A percentile compares a stretch with the other conserved stretches of the same genome.
Evolutionary conservation across 352 stramenopile species (phyloP).

Genomic region (Globisporangium middletonii): DNA sequence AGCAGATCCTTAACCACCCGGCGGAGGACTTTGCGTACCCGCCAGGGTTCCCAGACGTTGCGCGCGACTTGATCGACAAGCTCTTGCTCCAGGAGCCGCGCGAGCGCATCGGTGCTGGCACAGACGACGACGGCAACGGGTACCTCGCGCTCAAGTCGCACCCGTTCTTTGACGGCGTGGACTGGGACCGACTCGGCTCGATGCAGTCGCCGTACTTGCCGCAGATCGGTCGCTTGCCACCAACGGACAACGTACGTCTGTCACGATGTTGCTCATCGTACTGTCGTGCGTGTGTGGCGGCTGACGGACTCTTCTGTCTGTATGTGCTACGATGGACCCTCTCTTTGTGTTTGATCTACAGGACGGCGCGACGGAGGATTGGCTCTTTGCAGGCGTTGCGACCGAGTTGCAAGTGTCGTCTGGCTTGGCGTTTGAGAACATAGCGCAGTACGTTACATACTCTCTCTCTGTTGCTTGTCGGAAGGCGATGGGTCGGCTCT

Average conservation of each 20-base stretch:
- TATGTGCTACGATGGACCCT: not conserved
- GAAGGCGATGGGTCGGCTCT: not conserved
- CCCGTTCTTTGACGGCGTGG: slow-evolving; percentile 79
- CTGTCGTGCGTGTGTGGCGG: slow-evolving; percentile 18
- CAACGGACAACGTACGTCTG: slow-evolving; percentile 45
- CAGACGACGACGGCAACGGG: slow-evolving; percentile 68
- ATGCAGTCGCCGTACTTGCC: slow-evolving; percentile 52
- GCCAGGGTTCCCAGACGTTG: slow-evolving; percentile 43
- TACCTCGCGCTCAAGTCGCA: slow-evolving; percentile 70
- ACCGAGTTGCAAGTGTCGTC: slow-evolving; percentile 86
- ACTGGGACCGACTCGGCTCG: slow-evolving; percentile 58
- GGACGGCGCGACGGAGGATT: slow-evolving; percentile 85
- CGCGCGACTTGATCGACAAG: slow-evolving; percentile 68
- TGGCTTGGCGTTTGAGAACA: slow-evolving; percentile 59
- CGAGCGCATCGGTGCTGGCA: slow-evolving; percentile 63
- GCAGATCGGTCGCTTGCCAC: slow-evolving; percentile 44
- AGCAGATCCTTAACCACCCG: slow-evolving; percentile 85
- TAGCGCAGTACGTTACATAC: slow-evolving; percentile 39
- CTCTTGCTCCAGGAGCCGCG: slow-evolving; percentile 73
- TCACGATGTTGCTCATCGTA: not conserved
- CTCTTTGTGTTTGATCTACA: slow-evolving; percentile 13
- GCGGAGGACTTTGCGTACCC: slow-evolving; percentile 76
- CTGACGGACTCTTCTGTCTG: not conserved
- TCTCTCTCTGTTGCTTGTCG: not conserved
- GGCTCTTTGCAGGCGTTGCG: slow-evolving; percentile 82